These are phyloP conservation scores for Globisporangium orthogonon DNA, from an alignment of 352 stramenopile species.

Conservation along the genomic window DNA sequence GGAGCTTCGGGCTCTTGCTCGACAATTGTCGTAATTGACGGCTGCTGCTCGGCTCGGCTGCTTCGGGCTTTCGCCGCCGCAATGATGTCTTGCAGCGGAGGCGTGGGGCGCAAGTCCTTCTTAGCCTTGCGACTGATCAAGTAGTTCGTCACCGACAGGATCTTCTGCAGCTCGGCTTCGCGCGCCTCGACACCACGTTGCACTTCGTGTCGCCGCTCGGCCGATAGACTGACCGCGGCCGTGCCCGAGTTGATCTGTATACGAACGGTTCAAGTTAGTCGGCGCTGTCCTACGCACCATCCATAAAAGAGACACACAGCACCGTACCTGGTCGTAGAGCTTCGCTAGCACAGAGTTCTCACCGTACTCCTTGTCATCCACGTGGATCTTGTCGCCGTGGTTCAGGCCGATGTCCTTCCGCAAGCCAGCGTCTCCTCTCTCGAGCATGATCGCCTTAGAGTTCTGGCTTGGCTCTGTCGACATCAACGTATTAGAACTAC, in stretches of 20 bases:
- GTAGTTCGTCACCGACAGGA: slow-evolving; percentile 79
- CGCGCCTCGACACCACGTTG: slow-evolving; percentile 77
- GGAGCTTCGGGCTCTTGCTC: slow-evolving; percentile 35
- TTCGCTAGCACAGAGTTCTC: slow-evolving; percentile 76
- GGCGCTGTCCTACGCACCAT: no score
- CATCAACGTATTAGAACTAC: neutral
- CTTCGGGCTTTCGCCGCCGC: slow-evolving; percentile 14
- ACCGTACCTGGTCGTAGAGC: slow-evolving; percentile 37
- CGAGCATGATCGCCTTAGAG: slow-evolving; percentile 64
- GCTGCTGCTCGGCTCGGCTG: slow-evolving; percentile 3
- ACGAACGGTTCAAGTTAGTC: no score
- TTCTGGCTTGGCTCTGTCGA: slow-evolving; percentile 53
- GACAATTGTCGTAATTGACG: slow-evolving; percentile 13
- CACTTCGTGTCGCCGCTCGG: slow-evolving; percentile 83
- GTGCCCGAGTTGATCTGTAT: slow-evolving; percentile 78
- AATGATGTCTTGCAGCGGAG: slow-evolving; percentile 14
- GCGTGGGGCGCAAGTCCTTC: slow-evolving; percentile 23
- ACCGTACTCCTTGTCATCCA: slow-evolving; percentile 75
- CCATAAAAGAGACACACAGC: no score
- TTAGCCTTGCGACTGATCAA: slow-evolving; percentile 60
- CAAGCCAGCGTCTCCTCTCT: slow-evolving; percentile 61
- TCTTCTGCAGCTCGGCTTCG: slow-evolving; percentile 78
- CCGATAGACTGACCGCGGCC: slow-evolving; percentile 75
- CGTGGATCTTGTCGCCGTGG: slow-evolving; percentile 87
- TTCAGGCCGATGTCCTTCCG: slow-evolving; percentile 76